Evolutionary conservation across 2,329 filamentous ascomycete genomes (phyloP), one percentile per base, ranked within the genome.

Genomic region (Trichoderma sp.): DNA sequence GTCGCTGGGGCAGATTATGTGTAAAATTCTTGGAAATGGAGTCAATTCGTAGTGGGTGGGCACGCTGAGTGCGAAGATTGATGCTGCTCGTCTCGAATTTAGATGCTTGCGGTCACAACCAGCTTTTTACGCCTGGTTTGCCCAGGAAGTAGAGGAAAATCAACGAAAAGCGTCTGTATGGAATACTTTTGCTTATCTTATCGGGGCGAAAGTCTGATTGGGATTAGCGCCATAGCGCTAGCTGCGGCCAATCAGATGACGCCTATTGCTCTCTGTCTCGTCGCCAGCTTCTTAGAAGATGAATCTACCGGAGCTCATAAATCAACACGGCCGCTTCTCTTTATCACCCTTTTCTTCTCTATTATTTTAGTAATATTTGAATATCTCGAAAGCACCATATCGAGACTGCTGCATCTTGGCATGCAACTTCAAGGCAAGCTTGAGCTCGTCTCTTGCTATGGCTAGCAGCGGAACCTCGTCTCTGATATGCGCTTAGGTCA

Each of bases 101-200:
- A 26, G 43, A 16, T 52, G 39, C 14, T 39, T 55, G 43, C n/a
- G 13, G 59, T 37, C 28, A 39, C 11, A 34, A 8, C 49, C 34
- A 61, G 13, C 39, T 49, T 68, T 68, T 68, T 28, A 18, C 26
- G 43, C 14, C 18, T 30, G 16, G 24, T 51, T 43, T 28, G 58
- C 46, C 37, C 59, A 56, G 18, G 28, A 34, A 43, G 7, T 37
- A 37, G 18, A 34, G 46, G 51, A 68, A 61, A 51, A 32, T 34
- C 34, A 11, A 39, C 16, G 14, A 26, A 61, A 61, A 37, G 26
- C 46, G 13, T 37, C 43, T 13, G 16, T 26, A 21, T 24, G 5
- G 46, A 49, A 66, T 59, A 49, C 52, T 49, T 66, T 66, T 66
- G 43, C 66, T 68, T 68, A 68, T 68, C 66, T 68, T 68, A 68